phyloP scores from a whole-genome alignment of 768 basidiomycete species.

The Pulveroboletus sp. region DNA sequence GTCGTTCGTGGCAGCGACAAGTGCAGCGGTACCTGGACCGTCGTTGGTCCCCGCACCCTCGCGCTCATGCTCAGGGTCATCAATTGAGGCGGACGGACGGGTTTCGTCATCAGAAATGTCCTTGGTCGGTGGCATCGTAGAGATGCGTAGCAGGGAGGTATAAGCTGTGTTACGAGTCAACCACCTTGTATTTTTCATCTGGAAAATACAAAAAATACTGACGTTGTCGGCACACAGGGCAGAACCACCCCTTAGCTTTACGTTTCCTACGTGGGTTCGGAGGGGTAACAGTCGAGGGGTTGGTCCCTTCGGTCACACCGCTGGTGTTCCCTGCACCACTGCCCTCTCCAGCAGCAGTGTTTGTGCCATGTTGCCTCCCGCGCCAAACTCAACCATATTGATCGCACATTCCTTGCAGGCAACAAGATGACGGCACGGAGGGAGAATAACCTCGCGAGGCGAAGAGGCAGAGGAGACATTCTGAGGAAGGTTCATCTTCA shows the following conservation, averaged over 20 bases:
- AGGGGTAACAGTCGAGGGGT: conserved; percentile 27
- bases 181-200: background rate
- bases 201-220: conserved; percentile 33
- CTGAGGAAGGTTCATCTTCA: conserved; percentile 75
- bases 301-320: conserved; percentile 25
- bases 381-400: conserved; percentile 97
- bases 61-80: conserved; percentile 25
- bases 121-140: conserved; percentile 58
- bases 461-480: conserved; percentile 91
- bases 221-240: conserved; percentile 95
- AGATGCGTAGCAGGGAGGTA: conserved; percentile 82
- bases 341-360: conserved; percentile 23
- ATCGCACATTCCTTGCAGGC: conserved; percentile 94
- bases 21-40: background rate
- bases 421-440: conserved; percentile 92
- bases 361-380: conserved; percentile 71
- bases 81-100: conserved; percentile 23
- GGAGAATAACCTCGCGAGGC: conserved; percentile 86
- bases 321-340: conserved; percentile 15
- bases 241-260: conserved; percentile 97
- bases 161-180: conserved; percentile 63
- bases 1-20: conserved; percentile 2
- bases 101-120: conserved; percentile 34
- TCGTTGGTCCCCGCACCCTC: conserved; percentile 10
- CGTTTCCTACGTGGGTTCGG: conserved; percentile 68